Conservation (phyloP, 176 grass and related monocot species). For the Rhynchospora breviuscula region DNA sequence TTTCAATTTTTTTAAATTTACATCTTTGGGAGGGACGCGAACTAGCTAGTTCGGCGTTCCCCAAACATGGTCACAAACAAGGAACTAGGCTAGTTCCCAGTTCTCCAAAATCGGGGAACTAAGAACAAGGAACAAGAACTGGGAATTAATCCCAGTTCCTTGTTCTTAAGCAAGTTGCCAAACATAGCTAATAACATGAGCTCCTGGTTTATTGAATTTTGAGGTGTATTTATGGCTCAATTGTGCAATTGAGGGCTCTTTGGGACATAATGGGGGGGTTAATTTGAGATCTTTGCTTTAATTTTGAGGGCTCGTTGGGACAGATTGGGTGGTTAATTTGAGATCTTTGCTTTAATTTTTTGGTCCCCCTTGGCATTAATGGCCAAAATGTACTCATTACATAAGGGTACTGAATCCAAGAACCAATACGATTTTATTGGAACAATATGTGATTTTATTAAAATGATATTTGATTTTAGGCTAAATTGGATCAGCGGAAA, state of each 20-base stretch:
- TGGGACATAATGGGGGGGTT: background rate
- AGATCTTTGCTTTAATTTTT: background rate
- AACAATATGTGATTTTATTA: background rate
- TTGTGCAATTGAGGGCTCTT: background rate
- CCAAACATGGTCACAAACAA: too few species aligned
- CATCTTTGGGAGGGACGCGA: too few species aligned
- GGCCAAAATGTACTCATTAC: background rate
- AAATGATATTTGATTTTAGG: too few species aligned
- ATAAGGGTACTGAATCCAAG: background rate
- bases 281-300: background rate
- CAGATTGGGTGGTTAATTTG: background rate
- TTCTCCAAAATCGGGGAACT: too few species aligned
- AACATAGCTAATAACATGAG: background rate
- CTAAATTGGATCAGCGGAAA: background rate
- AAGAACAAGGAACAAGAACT: too few species aligned
- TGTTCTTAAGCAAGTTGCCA: too few species aligned
- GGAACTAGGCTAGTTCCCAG: too few species aligned
- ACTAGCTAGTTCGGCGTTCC: too few species aligned
- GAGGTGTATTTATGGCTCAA: background rate
- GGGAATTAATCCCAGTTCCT: too few species aligned
- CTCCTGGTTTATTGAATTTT: background rate
- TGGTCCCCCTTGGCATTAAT: background rate
- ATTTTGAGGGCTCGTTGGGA: background rate
- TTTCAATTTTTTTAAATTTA: slow-evolving; percentile 7
- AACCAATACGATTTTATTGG: background rate